These are phyloP conservation scores for Pseudevernia furfuracea DNA, from an alignment of 495 filamentous ascomycete genomes.

Conservation along the genomic window DNA sequence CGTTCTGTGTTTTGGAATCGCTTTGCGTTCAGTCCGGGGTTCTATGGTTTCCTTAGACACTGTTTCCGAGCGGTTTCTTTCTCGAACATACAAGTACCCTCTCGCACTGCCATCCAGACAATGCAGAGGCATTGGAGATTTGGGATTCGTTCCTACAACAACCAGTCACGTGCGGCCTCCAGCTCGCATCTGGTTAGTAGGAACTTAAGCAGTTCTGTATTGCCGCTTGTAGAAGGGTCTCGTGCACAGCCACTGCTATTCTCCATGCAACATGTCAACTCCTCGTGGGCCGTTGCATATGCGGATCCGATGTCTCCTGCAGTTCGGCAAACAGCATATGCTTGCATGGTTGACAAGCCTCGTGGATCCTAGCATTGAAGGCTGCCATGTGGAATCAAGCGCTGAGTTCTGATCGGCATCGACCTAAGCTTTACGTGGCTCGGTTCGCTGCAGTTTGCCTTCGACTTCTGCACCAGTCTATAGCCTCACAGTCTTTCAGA, in stretches of 20 bases:
- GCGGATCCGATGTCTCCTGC: background rate
- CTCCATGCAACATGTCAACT: conserved; percentile 7
- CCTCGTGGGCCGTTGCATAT: conserved; percentile 12
- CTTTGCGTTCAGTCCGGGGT: background rate
- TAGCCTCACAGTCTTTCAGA: background rate
- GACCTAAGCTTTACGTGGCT: conserved; percentile 6
- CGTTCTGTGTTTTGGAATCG: background rate
- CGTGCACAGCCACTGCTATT: conserved; percentile 7
- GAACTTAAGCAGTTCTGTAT: background rate
- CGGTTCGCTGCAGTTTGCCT: background rate
- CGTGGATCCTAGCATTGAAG: conserved; percentile 19
- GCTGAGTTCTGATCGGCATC: conserved; percentile 6
- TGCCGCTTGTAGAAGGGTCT: background rate
- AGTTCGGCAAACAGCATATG: conserved; percentile 3
- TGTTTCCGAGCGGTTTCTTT: background rate
- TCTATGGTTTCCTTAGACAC: background rate
- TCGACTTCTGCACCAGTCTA: background rate
- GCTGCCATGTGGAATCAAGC: conserved; percentile 15
- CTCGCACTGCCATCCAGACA: background rate
- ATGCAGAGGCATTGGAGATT: background rate
- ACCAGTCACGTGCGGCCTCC: background rate
- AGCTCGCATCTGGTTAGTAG: background rate
- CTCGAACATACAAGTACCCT: background rate
- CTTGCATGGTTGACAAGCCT: conserved; percentile 2
- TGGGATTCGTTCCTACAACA: background rate